Evolutionary conservation across 495 filamentous ascomycete species (phyloP).

Genomic region (Penicillium atrosanguineum): DNA sequence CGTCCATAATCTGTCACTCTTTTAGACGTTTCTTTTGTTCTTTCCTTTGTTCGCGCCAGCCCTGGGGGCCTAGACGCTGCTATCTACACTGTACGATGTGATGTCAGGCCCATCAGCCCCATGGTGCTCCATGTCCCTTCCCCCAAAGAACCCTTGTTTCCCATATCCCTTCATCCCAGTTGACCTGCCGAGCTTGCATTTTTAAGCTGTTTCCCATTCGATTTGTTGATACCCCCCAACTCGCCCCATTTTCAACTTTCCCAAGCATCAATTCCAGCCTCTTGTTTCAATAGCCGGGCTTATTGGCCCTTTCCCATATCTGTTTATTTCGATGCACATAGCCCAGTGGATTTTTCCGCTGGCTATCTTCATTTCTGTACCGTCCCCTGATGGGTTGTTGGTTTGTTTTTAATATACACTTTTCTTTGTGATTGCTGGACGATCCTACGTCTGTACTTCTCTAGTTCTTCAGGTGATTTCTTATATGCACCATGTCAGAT

Average conservation of each 20-base stretch:
- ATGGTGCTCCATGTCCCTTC: not conserved
- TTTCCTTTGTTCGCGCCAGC: conserved; percentile 22
- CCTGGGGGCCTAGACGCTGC: conserved; percentile 2
- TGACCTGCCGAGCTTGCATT: conserved; percentile 15
- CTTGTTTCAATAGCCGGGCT: conserved; percentile 15
- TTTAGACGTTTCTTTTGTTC: conserved; percentile 26
- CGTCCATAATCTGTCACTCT: conserved; percentile 30
- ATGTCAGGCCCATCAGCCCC: conserved; percentile 5
- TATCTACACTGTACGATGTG: conserved; percentile 16
- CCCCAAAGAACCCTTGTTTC: conserved; percentile 4
- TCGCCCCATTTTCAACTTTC: conserved; percentile 26
- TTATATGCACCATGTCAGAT: not conserved
- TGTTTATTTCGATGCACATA: conserved; percentile 22
- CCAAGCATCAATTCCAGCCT: conserved; percentile 19
- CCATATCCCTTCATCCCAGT: not conserved
- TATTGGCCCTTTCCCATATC: not conserved
- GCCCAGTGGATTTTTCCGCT: not conserved
- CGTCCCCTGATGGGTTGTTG: not conserved
- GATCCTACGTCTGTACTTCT: not conserved
- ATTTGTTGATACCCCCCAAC: conserved; percentile 47
- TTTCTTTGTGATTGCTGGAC: not conserved
- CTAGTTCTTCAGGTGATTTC: not conserved
- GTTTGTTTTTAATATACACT: conserved; percentile 1
- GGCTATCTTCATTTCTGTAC: not conserved
- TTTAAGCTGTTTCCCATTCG: conserved; percentile 8